A percentile compares a stretch with the other conserved stretches of the same genome.
Evolutionary conservation across 2,329 filamentous ascomycete genomes (phyloP).

Genomic region (Cordyceps cateniannulata): DNA sequence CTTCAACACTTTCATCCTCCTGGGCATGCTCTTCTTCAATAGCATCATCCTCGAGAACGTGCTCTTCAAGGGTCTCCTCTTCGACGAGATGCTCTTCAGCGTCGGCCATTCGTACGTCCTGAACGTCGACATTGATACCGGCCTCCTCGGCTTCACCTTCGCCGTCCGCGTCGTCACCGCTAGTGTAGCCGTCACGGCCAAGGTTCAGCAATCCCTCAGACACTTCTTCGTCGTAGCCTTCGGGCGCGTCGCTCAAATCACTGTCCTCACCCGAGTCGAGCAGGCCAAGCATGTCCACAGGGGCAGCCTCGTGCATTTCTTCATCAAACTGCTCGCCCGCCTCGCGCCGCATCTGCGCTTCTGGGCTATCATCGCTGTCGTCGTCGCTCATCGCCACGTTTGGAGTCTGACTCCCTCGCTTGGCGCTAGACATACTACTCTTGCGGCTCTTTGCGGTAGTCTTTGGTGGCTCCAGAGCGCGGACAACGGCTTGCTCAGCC

Average conservation of each 20-base stretch:
- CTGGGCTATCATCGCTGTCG: slow-evolving; percentile 34
- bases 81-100: neutral
- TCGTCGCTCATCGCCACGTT: slow-evolving; percentile 29
- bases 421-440: slow-evolving; percentile 46
- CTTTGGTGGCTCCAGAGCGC: slow-evolving; percentile 44
- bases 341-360: slow-evolving; percentile 32
- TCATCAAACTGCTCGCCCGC: slow-evolving; percentile 28
- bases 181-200: slow-evolving; percentile 13
- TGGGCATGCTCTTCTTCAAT: slow-evolving; percentile 17
- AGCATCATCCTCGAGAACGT: slow-evolving; percentile 18
- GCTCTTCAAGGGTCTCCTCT: slow-evolving; percentile 18
- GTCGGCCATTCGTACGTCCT: neutral
- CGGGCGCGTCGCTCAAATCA: slow-evolving; percentile 58
- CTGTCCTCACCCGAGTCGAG: slow-evolving; percentile 57
- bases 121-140: neutral
- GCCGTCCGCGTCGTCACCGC: slow-evolving; percentile 30
- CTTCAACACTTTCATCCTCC: slow-evolving; percentile 11
- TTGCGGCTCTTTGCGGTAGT: slow-evolving; percentile 38
- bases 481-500: slow-evolving; percentile 52
- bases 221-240: slow-evolving; percentile 52
- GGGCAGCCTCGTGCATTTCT: slow-evolving; percentile 37
- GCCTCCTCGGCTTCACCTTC: slow-evolving; percentile 29
- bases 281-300: slow-evolving; percentile 2
- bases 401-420: slow-evolving; percentile 36
- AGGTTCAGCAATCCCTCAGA: slow-evolving; percentile 35